Evolutionary conservation across 345 rosid species (phyloP).

Genomic region (Rhodamnia rubescens): DNA sequence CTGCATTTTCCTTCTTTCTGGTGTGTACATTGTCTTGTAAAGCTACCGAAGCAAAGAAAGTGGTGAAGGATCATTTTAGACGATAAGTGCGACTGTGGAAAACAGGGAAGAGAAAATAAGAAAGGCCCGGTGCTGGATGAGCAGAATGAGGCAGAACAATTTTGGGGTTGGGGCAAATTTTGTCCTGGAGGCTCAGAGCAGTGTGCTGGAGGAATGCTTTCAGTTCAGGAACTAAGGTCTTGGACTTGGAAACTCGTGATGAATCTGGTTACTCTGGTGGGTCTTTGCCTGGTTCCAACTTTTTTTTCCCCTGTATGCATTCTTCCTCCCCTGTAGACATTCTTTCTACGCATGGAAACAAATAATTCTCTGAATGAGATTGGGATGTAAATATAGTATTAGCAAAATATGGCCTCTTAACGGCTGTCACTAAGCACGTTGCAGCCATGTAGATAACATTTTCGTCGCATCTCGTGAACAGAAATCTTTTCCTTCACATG

Average conservation of each 20-base stretch:
- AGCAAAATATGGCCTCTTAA: background rate
- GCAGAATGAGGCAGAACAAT: background rate
- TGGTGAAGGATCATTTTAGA: background rate
- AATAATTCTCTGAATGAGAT: background rate
- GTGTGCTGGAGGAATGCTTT: background rate
- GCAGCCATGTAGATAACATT: background rate
- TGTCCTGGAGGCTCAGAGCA: background rate
- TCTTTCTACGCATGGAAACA: background rate
- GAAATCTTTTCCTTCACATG: background rate
- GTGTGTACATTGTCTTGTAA: background rate
- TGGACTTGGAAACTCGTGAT: background rate
- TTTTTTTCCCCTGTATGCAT: background rate
- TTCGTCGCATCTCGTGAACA: no score
- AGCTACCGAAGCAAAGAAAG: background rate
- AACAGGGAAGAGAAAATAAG: background rate
- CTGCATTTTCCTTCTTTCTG: background rate
- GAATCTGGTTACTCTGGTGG: background rate
- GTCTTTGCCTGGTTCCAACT: background rate
- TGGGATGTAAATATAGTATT: background rate
- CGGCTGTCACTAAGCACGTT: background rate
- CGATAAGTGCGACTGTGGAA: background rate
- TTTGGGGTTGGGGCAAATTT: background rate
- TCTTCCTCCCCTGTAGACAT: background rate
- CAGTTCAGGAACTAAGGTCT: background rate
- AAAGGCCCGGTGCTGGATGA: background rate